phyloP scores from a whole-genome alignment of 1,284 basidiomycete genomes.

The Apiotrichum gamsii region DNA sequence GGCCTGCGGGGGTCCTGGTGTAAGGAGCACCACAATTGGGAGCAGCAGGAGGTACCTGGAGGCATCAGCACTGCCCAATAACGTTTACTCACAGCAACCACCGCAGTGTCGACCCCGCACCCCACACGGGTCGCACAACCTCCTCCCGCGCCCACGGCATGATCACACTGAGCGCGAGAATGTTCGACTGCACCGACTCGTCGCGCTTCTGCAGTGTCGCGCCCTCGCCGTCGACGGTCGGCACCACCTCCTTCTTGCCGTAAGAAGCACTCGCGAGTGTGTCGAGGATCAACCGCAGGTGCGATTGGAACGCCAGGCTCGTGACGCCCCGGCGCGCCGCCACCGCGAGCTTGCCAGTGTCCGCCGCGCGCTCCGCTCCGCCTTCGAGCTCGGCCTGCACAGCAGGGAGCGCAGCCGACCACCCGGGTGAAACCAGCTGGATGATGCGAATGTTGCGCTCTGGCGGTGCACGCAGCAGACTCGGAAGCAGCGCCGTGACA shows the following conservation, averaged over 20 bases:
- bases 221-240: constrained; percentile 9
- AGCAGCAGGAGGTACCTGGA: constrained; percentile 35
- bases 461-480: constrained; percentile 65
- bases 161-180: constrained; percentile 39
- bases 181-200: constrained; percentile 37
- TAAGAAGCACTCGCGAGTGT: constrained; percentile 34
- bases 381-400: constrained; percentile 29
- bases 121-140: constrained; percentile 31
- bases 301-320: constrained; percentile 32
- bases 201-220: constrained; percentile 24
- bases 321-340: constrained; percentile 31
- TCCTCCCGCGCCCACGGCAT: constrained; percentile 45
- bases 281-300: constrained; percentile 41
- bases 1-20: constrained; percentile 32
- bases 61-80: not conserved
- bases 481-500: constrained; percentile 67
- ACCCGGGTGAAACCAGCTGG: constrained; percentile 73
- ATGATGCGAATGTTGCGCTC: constrained; percentile 79
- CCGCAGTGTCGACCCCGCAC: constrained; percentile 17
- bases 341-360: not conserved
- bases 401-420: constrained; percentile 61
- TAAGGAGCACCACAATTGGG: constrained; percentile 38
- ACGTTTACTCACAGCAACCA: constrained; percentile 30
- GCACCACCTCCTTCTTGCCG: constrained; percentile 15
- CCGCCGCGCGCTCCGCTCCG: not conserved